phyloP scores from a whole-genome alignment of 179 eudicot species.

The Silene coronaria region DNA sequence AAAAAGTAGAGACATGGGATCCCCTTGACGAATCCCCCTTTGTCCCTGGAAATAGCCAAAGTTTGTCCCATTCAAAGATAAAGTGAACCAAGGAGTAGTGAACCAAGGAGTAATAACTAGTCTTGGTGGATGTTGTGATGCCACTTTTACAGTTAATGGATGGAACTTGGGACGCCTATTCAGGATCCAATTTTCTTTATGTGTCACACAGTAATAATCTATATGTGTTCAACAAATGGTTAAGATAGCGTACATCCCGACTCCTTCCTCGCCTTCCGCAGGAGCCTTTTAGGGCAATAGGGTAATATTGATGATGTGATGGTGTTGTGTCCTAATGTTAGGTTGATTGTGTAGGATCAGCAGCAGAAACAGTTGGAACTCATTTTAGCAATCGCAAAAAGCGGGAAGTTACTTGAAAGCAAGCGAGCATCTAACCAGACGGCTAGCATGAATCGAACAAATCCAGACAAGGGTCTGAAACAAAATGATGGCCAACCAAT shows the following conservation, averaged over 20 bases:
- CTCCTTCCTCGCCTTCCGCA: not conserved
- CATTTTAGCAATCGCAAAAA: conserved; percentile 68
- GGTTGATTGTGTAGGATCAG: conserved; percentile 49
- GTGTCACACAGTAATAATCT: not conserved
- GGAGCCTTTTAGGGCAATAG: not conserved
- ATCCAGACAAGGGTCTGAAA: conserved; percentile 22
- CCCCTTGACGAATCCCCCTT: too few species aligned
- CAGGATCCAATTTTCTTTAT: not conserved
- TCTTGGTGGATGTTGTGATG: not conserved
- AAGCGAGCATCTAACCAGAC: conserved; percentile 36
- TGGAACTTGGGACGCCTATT: not conserved
- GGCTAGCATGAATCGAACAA: conserved; percentile 14
- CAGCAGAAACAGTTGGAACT: conserved; percentile 90
- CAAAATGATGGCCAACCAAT: conserved; percentile 32
- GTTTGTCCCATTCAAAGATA: too few species aligned
- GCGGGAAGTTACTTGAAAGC: conserved; percentile 49
- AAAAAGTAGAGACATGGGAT: too few species aligned
- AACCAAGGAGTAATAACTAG: not conserved
- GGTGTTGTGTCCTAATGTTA: not conserved
- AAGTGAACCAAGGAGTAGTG: too few species aligned
- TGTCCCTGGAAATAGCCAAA: too few species aligned
- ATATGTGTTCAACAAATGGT: not conserved
- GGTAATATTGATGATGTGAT: not conserved
- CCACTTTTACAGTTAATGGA: not conserved
- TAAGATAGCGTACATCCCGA: not conserved